Percentiles rank a stretch among this genome's conserved stretches.
Conservation (phyloP, 495 filamentous ascomycete genomes). For the Aspergillus coremiiformis region DNA sequence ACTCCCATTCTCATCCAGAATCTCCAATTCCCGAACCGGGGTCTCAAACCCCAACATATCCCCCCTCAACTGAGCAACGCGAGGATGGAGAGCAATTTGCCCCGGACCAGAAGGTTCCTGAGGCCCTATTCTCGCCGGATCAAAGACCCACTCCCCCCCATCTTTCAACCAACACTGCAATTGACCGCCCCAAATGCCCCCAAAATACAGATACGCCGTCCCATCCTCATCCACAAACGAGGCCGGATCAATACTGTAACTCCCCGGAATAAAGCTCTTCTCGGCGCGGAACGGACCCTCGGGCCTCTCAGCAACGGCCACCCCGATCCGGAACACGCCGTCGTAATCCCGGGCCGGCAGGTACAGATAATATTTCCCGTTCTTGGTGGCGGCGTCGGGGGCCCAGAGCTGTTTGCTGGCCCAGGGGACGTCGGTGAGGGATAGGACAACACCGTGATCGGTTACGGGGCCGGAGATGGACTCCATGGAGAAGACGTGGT, state of each 20-base stretch:
- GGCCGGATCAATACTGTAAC: constrained; percentile 45
- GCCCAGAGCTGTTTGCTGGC: constrained; percentile 43
- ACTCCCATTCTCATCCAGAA: constrained; percentile 52
- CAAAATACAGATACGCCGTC: constrained; percentile 45
- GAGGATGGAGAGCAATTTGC: constrained; percentile 45
- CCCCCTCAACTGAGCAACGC: constrained; percentile 51
- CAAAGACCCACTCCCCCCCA: constrained; percentile 36
- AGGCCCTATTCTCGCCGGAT: constrained; percentile 34
- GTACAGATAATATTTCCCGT: constrained; percentile 45
- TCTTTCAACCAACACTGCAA: constrained; percentile 45
- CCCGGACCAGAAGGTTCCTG: constrained; percentile 47
- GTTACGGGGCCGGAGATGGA: constrained; percentile 28
- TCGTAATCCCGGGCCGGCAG: constrained; percentile 43
- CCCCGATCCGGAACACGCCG: constrained; percentile 55
- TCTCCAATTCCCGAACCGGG: constrained; percentile 44
- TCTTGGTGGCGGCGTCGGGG: constrained; percentile 37
- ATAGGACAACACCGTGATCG: constrained; percentile 39
- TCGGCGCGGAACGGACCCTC: constrained; percentile 41
- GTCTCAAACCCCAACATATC: constrained; percentile 55
- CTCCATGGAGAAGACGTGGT: constrained; percentile 45
- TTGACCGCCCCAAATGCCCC: constrained; percentile 64
- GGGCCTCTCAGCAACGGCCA: constrained; percentile 35
- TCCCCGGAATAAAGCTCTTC: constrained; percentile 27
- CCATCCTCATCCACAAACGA: constrained; percentile 44
- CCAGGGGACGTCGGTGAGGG: constrained; percentile 36